Percentiles rank a stretch among this genome's conserved stretches.
phyloP scores from a whole-genome alignment of 345 rosid species.

The Hibiscus tridactylites region DNA sequence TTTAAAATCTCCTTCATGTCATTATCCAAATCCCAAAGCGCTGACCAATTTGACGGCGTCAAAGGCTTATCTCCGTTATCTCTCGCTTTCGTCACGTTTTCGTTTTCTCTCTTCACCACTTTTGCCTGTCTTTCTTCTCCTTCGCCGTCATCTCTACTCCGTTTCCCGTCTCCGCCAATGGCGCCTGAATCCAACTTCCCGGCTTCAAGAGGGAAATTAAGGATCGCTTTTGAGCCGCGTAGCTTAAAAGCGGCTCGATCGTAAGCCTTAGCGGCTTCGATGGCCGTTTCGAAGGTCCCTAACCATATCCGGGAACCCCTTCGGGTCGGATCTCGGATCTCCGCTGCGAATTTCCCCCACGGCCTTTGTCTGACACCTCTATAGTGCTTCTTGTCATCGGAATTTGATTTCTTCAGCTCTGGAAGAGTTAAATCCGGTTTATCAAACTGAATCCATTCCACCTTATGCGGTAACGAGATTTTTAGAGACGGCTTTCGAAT shows the following conservation, averaged over 20 bases:
- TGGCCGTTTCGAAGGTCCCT: slow-evolving; percentile 71
- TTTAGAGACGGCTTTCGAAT: slow-evolving; percentile 43
- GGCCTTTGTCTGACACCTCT: slow-evolving; percentile 88
- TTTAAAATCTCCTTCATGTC: slow-evolving; percentile 35
- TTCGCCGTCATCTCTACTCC: slow-evolving; percentile 27
- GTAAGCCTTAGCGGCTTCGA: slow-evolving; percentile 82
- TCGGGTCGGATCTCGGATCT: slow-evolving; percentile 79
- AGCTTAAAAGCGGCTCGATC: slow-evolving; percentile 73
- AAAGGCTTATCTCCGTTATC: slow-evolving; percentile 16
- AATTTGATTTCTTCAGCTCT: background rate
- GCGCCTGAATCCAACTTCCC: slow-evolving; percentile 23
- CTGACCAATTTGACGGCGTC: slow-evolving; percentile 39
- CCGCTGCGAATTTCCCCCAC: slow-evolving; percentile 97
- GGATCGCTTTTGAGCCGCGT: slow-evolving; percentile 71
- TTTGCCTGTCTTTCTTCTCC: slow-evolving; percentile 12
- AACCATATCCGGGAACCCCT: slow-evolving; percentile 79
- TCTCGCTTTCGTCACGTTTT: slow-evolving; percentile 6
- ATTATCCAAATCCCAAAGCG: slow-evolving; percentile 26
- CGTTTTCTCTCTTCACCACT: slow-evolving; percentile 27
- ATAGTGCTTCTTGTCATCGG: slow-evolving; percentile 42
- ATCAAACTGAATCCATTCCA: slow-evolving; percentile 43
- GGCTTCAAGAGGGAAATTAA: slow-evolving; percentile 85
- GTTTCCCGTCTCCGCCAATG: slow-evolving; percentile 28
- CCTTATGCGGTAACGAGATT: slow-evolving; percentile 37
- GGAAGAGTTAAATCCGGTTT: slow-evolving; percentile 15